Conservation (phyloP, 441 rosid genomes). For the Bocquillonia castaneifolia region DNA sequence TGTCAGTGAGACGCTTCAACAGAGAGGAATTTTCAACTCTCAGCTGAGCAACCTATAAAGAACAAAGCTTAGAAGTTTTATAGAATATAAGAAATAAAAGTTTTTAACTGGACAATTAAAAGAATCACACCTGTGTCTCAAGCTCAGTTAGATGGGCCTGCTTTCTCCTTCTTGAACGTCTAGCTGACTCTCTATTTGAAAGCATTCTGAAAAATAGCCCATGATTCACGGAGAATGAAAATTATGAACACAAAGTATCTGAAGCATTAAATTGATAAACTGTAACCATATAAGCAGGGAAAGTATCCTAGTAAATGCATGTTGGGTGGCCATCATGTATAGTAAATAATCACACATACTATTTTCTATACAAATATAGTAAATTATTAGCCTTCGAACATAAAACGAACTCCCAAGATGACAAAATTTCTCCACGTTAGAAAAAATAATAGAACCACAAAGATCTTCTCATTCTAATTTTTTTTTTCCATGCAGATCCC, state of each 20-base stretch:
- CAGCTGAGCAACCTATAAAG: conserved; percentile 61
- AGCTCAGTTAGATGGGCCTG: conserved; percentile 83
- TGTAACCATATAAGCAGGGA: background rate
- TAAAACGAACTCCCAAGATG: background rate
- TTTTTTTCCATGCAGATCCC: no score
- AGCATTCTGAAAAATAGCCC: conserved; percentile 51
- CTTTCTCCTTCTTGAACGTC: conserved; percentile 91
- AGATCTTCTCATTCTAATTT: no score
- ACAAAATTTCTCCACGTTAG: background rate
- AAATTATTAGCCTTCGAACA: background rate
- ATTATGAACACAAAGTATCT: conserved; percentile 12
- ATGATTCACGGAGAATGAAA: conserved; percentile 14
- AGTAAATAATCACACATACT: background rate
- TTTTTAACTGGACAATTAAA: conserved; percentile 1
- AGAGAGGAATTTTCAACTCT: conserved; percentile 71
- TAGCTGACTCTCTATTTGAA: conserved; percentile 94
- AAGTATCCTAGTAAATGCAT: background rate
- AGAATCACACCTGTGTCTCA: conserved; percentile 64
- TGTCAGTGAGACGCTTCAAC: conserved; percentile 55
- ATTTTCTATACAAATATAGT: background rate
- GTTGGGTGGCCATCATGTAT: background rate
- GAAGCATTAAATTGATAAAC: conserved; percentile 7
- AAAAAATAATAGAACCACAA: background rate
- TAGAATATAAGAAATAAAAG: conserved; percentile 7
- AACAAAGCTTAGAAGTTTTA: conserved; percentile 7